Conservation (phyloP, 2,329 filamentous ascomycete species). For the Botrytis fabae region DNA sequence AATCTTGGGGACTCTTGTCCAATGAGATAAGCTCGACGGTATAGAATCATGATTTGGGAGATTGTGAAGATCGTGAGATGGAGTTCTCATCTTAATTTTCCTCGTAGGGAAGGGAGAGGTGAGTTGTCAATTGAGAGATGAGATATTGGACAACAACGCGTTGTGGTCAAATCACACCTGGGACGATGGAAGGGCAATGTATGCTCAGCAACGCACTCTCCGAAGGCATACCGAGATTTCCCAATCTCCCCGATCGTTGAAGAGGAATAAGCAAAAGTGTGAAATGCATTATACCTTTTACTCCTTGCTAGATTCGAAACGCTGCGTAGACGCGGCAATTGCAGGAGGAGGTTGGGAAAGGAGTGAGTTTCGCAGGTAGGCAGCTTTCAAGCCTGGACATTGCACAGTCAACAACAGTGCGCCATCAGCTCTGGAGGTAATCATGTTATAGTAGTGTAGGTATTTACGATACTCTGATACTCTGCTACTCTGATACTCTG, state of each 20-base stretch:
- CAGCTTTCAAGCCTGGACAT: conserved; percentile 3
- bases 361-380: neutral
- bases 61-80: conserved; percentile 15
- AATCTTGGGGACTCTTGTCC: neutral
- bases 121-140: conserved; percentile 13
- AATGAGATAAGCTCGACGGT: neutral
- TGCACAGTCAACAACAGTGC: conserved; percentile 4
- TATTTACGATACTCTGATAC: neutral
- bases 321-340: neutral
- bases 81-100: conserved; percentile 1
- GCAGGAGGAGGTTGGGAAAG: conserved; percentile 15
- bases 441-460: no score
- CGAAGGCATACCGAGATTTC: conserved; percentile 3
- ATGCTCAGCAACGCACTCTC: neutral
- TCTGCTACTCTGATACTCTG: neutral
- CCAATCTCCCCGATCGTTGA: neutral
- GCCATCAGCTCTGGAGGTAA: neutral
- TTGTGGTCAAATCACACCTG: neutral
- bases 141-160: neutral
- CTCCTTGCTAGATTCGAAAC: conserved; percentile 10
- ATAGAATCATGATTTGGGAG: conserved; percentile 14
- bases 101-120: neutral
- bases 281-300: neutral
- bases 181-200: neutral
- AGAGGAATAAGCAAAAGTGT: neutral